Base-by-base conservation (phyloP, 1,284 basidiomycete species). In the Rhodotorula sp. region DNA sequence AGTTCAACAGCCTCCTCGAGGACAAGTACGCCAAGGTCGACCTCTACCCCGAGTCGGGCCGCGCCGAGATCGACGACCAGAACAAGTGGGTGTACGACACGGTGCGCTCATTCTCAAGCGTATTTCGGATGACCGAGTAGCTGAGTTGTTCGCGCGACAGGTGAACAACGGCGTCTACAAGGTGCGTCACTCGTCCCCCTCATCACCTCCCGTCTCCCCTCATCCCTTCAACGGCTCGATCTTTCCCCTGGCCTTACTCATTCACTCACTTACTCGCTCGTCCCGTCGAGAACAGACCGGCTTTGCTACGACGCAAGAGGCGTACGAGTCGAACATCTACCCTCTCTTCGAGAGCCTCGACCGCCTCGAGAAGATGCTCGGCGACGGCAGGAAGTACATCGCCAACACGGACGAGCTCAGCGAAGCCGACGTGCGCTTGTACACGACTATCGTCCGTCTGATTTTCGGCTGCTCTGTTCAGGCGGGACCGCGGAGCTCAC, bases 31-130 rank as follows among this genome's bases (percentile, higher is more conserved):
- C 88, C 21, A 82, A 84, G 48, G 69, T 93, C 63, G 88, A 93
- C 78, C 84, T 90, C 60, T 97, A 97, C 82, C 95, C 95, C 1
- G 83, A 88, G 74, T 82, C 86, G 9, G 83, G 89, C 56, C 86
- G 87, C 60, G 79, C 83, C 49, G 88, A 96, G 81, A 98, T 99
- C 70, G 94, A 98, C 80, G 87, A 84, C 59, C 79, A 97, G 71
- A 95, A 97, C 79, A 87, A 86, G 14, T 97, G 92, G 92, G 88
- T 96, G 23, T 95, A 93, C 80, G 76, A 82, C 73, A 75, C 74
- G 14, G 70, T 64, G 19, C 25, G 68, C 34, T 49, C 23, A 7
- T 7, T 23, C 9, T 12, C 61, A 45, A 17, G 25, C 50, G 5
- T 12, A 7, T 0, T 17, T 27, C 61, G 77, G 5, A 21, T 9